These are phyloP conservation scores for Chaetoceros tenuissimus DNA, from an alignment of 108 stramenopile genomes.

Conservation along the genomic window DNA sequence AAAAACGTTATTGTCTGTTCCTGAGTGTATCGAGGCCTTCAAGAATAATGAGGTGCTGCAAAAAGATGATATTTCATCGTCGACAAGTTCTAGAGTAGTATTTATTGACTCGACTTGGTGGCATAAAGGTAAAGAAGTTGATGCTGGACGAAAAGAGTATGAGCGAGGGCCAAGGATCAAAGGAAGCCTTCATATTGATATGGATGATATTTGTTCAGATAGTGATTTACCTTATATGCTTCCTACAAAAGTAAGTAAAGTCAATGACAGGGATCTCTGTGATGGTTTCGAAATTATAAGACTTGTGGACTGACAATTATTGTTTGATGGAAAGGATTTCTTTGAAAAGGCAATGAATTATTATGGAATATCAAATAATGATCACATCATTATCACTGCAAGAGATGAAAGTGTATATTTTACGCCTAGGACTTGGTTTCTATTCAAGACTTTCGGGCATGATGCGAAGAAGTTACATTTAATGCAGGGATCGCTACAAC, in stretches of 20 bases:
- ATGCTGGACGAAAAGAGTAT: too few relatives aligned
- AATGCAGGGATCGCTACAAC: slow-evolving; percentile 51
- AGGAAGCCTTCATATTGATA: slow-evolving; percentile 54
- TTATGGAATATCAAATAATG: slow-evolving; percentile 23
- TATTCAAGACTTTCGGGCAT: slow-evolving; percentile 34
- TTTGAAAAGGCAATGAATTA: slow-evolving; percentile 46
- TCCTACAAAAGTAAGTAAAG: slow-evolving; percentile 21
- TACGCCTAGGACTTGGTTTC: slow-evolving; percentile 58
- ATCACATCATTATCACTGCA: slow-evolving; percentile 46
- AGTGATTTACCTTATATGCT: slow-evolving; percentile 16
- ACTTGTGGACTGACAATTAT: slow-evolving; percentile 3
- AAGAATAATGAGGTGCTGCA: too few relatives aligned
- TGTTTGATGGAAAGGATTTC: slow-evolving; percentile 37
- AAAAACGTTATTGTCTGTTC: too few relatives aligned
- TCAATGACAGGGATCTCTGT: too few relatives aligned
- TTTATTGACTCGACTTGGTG: too few relatives aligned
- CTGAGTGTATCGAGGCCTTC: too few relatives aligned
- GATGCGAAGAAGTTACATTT: slow-evolving; percentile 26
- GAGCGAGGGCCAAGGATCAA: slow-evolving; percentile 53
- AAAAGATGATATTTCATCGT: too few relatives aligned
- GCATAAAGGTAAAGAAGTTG: too few relatives aligned
- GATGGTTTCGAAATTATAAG: background rate
- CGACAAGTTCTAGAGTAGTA: too few relatives aligned
- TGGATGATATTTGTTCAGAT: slow-evolving; percentile 46
- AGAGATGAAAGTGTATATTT: slow-evolving; percentile 39